phyloP scores from a whole-genome alignment of 2,329 filamentous ascomycete genomes.

The Colletotrichum magnum region DNA sequence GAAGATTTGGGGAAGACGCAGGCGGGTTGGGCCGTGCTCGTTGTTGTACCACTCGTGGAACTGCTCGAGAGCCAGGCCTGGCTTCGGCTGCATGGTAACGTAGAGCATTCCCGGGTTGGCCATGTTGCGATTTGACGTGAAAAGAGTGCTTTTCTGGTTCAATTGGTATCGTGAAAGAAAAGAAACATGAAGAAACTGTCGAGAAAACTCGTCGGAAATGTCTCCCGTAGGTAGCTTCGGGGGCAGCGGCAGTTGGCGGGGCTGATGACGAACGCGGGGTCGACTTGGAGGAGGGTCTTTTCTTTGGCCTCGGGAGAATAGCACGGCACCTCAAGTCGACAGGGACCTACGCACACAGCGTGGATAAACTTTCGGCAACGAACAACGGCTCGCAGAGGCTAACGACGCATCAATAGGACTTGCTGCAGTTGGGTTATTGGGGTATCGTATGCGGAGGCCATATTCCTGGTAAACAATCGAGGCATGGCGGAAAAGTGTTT shows the following conservation, averaged over 20 bases:
- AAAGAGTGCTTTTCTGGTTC: neutral
- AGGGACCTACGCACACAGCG: neutral
- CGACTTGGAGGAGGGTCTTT: constrained; percentile 11
- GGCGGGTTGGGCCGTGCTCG: constrained; percentile 86
- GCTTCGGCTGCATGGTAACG: constrained; percentile 87
- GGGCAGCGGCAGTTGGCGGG: constrained; percentile 19
- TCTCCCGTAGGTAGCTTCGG: constrained; percentile 16
- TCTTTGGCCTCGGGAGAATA: constrained; percentile 28
- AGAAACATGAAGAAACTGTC: no score
- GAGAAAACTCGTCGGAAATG: neutral
- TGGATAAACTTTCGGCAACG: neutral
- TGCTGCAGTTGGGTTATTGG: neutral
- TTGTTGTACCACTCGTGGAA: constrained; percentile 97
- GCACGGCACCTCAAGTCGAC: constrained; percentile 23
- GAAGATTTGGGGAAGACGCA: constrained; percentile 81
- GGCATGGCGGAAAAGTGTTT: constrained; percentile 32
- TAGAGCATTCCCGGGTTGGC: constrained; percentile 78
- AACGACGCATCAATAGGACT: no score
- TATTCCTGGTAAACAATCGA: constrained; percentile 14
- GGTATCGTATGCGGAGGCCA: neutral
- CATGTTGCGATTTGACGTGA: constrained; percentile 44
- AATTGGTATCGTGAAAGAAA: neutral
- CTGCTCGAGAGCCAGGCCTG: constrained; percentile 73
- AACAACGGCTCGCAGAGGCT: neutral
- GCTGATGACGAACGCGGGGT: constrained; percentile 38